Conservation (phyloP, 148 eudicot species). For the Rhododendron mucronatum region DNA sequence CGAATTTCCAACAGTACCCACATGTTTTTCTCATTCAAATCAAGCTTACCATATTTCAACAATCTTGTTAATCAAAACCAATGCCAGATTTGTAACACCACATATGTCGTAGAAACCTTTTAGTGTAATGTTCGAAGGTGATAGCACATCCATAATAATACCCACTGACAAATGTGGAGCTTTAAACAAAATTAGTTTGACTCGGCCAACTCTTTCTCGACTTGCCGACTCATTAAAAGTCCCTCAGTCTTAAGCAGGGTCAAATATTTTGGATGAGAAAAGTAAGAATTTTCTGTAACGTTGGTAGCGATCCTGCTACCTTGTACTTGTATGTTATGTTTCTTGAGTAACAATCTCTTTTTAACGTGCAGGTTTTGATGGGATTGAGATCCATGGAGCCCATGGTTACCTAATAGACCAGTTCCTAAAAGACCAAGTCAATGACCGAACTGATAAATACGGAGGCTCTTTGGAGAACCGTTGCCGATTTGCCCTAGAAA, state of each 20-base stretch:
- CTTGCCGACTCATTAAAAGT: too few relatives aligned
- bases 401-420: constrained; percentile 43
- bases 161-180: background rate
- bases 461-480: constrained; percentile 6
- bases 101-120: background rate
- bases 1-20: too few relatives aligned
- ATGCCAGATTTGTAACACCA: background rate
- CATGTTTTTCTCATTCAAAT: too few relatives aligned
- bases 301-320: background rate
- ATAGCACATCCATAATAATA: background rate
- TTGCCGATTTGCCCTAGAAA: constrained; percentile 4
- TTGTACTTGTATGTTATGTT: background rate
- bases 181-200: background rate
- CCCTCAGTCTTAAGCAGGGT: too few relatives aligned
- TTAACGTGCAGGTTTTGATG: constrained; percentile 30
- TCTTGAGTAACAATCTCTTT: background rate
- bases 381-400: constrained; percentile 41
- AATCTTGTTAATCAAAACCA: background rate
- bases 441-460: background rate
- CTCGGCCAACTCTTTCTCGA: background rate
- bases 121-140: background rate
- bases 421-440: constrained; percentile 23
- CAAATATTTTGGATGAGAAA: background rate
- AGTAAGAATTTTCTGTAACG: background rate
- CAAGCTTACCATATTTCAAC: too few relatives aligned